Conservation (phyloP, 441 rosid genomes). For the Erodium texanum region DNA sequence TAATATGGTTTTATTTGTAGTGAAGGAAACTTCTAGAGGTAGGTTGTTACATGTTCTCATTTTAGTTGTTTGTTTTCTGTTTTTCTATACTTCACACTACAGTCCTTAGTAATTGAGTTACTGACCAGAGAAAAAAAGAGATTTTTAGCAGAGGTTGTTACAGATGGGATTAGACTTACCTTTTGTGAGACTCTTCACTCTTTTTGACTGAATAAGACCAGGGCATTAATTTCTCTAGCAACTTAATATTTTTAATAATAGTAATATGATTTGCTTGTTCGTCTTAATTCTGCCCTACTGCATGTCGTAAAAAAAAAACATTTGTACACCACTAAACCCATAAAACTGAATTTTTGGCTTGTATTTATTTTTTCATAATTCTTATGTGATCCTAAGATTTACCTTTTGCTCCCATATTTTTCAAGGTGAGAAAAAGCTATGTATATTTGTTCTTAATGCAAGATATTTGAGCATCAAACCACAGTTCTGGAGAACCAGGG, state of each 20-base stretch:
- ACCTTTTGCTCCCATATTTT: neutral
- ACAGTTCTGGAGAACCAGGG: neutral
- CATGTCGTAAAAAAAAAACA: neutral
- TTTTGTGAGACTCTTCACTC: neutral
- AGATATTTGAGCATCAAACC: neutral
- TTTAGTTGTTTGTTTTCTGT: too few species aligned
- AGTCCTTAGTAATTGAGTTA: too few species aligned
- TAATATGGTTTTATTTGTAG: too few species aligned
- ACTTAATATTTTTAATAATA: neutral
- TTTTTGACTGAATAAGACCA: neutral
- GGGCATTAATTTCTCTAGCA: neutral
- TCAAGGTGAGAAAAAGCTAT: neutral
- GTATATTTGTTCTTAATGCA: neutral
- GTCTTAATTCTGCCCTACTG: neutral
- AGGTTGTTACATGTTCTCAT: too few species aligned
- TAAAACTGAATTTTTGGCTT: neutral
- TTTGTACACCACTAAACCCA: neutral
- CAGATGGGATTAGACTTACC: neutral
- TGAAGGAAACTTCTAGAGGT: too few species aligned
- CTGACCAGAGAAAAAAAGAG: too few species aligned
- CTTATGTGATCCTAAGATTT: neutral
- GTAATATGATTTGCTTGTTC: neutral
- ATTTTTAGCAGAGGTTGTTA: neutral
- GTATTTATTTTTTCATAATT: neutral
- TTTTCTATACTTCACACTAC: too few species aligned